Evolutionary conservation across 2,329 filamentous ascomycete species (phyloP).

Genomic region (Fusarium verrucosum): DNA sequence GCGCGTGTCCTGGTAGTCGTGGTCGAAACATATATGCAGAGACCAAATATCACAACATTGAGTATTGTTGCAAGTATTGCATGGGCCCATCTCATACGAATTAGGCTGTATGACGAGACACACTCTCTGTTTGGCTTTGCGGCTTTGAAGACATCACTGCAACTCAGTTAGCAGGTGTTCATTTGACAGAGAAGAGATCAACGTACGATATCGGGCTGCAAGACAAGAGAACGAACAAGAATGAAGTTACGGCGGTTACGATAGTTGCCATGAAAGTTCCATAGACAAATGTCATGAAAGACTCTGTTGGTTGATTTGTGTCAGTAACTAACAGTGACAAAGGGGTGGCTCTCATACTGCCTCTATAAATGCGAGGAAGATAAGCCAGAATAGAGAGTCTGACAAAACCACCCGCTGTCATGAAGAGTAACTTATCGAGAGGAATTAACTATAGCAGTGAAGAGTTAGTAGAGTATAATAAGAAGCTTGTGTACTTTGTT

Average conservation of each 20-base stretch:
- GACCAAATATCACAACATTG: slow-evolving; percentile 48
- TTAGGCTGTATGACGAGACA: slow-evolving; percentile 25
- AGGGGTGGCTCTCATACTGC: slow-evolving; percentile 15
- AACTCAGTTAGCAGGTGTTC: not conserved
- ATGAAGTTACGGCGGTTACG: slow-evolving; percentile 15
- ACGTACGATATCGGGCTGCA: slow-evolving; percentile 35
- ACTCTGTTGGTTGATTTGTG: not conserved
- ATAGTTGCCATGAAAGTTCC: slow-evolving; percentile 17
- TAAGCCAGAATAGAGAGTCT: slow-evolving; percentile 38
- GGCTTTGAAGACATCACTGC: slow-evolving; percentile 36
- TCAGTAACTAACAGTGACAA: not conserved
- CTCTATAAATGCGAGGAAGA: slow-evolving; percentile 33
- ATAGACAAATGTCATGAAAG: slow-evolving; percentile 31
- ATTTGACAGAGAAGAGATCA: too few relatives aligned
- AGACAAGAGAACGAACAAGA: slow-evolving; percentile 39
- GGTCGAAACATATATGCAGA: slow-evolving; percentile 52
- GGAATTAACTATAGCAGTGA: slow-evolving; percentile 18
- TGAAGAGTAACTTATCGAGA: slow-evolving; percentile 33
- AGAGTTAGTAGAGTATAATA: not conserved
- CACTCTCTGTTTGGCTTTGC: slow-evolving; percentile 27
- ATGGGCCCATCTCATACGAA: slow-evolving; percentile 49
- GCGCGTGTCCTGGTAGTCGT: slow-evolving; percentile 49
- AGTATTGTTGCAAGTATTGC: slow-evolving; percentile 47
- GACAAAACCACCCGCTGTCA: slow-evolving; percentile 34
- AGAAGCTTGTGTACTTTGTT: not conserved